Conservation (phyloP, 768 basidiomycete species). For the Serpula lacrymans region DNA sequence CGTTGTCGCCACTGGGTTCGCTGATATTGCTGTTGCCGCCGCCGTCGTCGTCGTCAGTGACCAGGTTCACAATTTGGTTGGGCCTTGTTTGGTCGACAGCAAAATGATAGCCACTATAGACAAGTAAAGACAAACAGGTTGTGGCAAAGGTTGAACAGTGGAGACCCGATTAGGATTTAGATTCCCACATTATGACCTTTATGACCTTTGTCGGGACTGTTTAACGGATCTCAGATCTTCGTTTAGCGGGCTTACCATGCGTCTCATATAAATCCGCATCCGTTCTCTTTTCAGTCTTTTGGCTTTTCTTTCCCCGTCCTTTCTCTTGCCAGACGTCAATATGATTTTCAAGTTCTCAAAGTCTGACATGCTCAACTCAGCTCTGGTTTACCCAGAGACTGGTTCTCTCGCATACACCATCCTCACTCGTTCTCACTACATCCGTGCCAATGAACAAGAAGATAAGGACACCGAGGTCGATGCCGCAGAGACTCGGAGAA, state of each 20-base stretch:
- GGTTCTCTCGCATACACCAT: constrained; percentile 48
- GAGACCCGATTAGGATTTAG: too few species aligned
- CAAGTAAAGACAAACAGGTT: too few species aligned
- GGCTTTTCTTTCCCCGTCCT: background rate
- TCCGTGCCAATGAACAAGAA: constrained; percentile 20
- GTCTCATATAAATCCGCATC: constrained; percentile 2
- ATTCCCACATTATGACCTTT: too few species aligned
- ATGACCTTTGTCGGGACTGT: too few species aligned
- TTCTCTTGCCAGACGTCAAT: constrained; percentile 2
- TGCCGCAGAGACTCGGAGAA: constrained; percentile 32
- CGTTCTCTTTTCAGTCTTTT: background rate
- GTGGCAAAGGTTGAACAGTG: too few species aligned
- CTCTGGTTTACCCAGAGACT: constrained; percentile 51
- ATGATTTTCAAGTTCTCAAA: constrained; percentile 62
- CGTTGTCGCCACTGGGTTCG: too few species aligned
- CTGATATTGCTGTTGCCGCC: constrained; percentile 19
- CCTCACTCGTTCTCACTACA: constrained; percentile 37
- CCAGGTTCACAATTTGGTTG: too few species aligned
- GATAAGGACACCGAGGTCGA: constrained; percentile 26
- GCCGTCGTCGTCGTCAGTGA: constrained; percentile 27
- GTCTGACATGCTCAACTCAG: constrained; percentile 54
- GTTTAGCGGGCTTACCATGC: too few species aligned
- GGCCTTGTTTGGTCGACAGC: too few species aligned
- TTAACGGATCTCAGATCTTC: too few species aligned
- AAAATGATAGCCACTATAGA: too few species aligned